Evolutionary conservation across 169 alveolate genomes (phyloP), one percentile per base, ranked within the genome.

Genomic region (Plasmodium yoelii): DNA sequence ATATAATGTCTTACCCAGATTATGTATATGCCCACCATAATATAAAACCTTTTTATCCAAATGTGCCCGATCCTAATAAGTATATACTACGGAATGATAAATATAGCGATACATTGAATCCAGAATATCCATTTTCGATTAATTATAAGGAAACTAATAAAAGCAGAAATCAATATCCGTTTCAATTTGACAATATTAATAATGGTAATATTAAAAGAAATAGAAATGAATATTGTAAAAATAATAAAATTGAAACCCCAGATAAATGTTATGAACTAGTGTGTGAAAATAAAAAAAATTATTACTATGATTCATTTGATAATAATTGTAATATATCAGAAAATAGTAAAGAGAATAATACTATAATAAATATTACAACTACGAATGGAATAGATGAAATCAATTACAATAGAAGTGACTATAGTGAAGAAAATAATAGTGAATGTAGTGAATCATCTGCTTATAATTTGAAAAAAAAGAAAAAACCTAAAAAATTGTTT

Each of bases 401-500:
- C 42, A 7, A 34, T 34, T 34, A 34, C 42, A 34, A 34, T 34
- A 69, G 49, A 49, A 69, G 42, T 15, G n/a, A 19, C 0, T 63
- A 34, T 26, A 65, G 68, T 15, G 68, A 77, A 49, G 34, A 59
- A 28, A 69, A 77, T 64, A 28, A 47, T 46, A 34, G 22, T 13
- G 68, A 26, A 22, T 24, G n/a, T 46, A 49, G 18, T 77, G 77
- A 63, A 24, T 18, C 51, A 12, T 34, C 22, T 26, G 59, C 24
- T 13, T 19, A 18, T 26, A 64, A 10, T 34, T 49, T 51, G 49
- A 59, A 49, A 59, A 56, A 49, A 57, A 15, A 46, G 53, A 67
- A 34, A 61, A 80, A 49, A 42, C 61, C 70, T 55, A 68, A 59
- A 65, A 80, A 80, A 70, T 18, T 19, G 24, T 80, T 80, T 80